Percentiles rank a stretch among this genome's conserved stretches.
Conservation (phyloP, 352 stramenopile species). For the Globisporangium mamillatum region DNA sequence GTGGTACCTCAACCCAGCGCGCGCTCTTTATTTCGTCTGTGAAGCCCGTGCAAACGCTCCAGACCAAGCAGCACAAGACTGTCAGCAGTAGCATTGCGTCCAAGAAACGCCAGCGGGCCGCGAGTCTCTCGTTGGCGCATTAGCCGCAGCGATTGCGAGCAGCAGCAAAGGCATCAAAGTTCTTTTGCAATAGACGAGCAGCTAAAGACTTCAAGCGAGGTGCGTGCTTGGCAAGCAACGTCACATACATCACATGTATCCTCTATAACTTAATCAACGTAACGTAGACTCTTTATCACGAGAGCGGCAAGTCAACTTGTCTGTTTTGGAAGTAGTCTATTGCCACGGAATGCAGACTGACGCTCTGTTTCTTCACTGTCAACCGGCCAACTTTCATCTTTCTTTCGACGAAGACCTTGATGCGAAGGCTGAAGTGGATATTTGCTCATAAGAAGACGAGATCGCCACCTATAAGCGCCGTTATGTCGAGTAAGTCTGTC, state of each 20-base stretch:
- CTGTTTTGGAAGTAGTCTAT: not conserved
- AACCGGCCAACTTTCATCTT: not conserved
- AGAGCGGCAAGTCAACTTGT: not conserved
- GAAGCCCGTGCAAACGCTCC: not conserved
- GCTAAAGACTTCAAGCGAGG: not conserved
- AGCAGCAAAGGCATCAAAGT: not conserved
- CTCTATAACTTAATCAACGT: slow-evolving; percentile 5
- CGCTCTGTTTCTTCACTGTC: not conserved
- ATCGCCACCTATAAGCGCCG: no score
- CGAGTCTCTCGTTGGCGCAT: slow-evolving; percentile 12
- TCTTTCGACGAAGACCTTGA: not conserved
- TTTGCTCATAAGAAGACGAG: no score
- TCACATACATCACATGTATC: not conserved
- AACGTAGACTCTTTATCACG: not conserved
- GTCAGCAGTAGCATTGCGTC: not conserved
- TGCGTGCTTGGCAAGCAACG: not conserved
- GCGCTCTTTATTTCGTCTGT: slow-evolving; percentile 5
- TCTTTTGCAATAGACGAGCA: not conserved
- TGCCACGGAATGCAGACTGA: not conserved
- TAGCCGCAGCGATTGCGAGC: not conserved
- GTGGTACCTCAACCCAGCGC: not conserved
- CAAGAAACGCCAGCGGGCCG: slow-evolving; percentile 15
- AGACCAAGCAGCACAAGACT: not conserved
- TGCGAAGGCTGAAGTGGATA: not conserved
- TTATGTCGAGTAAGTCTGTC: no score